Conservation (phyloP, 441 rosid species). For the Flueggea neowawraea region DNA sequence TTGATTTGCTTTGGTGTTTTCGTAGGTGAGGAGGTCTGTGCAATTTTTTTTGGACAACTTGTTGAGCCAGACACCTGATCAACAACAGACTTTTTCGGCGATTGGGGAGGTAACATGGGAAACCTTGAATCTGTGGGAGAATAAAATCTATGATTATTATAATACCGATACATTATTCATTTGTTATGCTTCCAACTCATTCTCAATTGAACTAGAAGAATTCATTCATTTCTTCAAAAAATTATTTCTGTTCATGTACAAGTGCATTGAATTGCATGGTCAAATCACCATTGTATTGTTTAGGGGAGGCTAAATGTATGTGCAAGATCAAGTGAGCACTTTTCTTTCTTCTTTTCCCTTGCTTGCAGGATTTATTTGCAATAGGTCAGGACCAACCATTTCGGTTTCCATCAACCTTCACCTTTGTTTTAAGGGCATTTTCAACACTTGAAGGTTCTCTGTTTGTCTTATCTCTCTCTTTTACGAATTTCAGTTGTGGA, state of each 20-base stretch:
- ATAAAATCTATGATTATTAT: no score
- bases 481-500: no score
- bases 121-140: no score
- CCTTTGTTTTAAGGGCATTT: slow-evolving; percentile 88
- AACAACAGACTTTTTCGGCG: slow-evolving; percentile 77
- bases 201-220: not conserved
- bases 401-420: slow-evolving; percentile 85
- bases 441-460: slow-evolving; percentile 87
- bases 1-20: slow-evolving; percentile 12
- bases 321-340: no score
- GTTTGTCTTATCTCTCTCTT: not conserved
- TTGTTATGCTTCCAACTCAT: not conserved
- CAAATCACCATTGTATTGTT: no score
- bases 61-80: slow-evolving; percentile 78
- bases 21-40: slow-evolving; percentile 92
- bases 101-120: slow-evolving; percentile 74
- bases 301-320: no score
- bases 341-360: slow-evolving; percentile 5
- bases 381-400: slow-evolving; percentile 95
- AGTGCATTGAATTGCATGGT: not conserved
- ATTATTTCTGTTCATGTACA: not conserved
- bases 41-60: slow-evolving; percentile 85
- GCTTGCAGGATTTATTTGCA: slow-evolving; percentile 84
- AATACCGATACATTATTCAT: no score
- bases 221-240: not conserved